phyloP scores from a whole-genome alignment of 75 land plant species.

The Cupressus sempervirens region DNA sequence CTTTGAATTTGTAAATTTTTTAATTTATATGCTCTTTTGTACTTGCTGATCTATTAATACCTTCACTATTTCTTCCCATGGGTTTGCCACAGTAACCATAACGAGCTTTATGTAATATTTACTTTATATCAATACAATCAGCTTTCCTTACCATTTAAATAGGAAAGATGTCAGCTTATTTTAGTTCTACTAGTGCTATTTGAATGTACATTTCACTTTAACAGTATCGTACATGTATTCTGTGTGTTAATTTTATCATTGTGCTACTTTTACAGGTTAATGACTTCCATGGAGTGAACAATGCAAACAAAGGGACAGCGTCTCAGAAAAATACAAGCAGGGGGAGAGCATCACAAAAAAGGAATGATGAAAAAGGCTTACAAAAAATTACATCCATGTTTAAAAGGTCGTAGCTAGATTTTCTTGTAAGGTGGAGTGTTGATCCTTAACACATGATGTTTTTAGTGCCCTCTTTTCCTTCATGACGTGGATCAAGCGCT shows the following conservation, averaged over 20 bases:
- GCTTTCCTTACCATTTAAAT: too few species aligned
- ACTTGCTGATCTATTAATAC: too few species aligned
- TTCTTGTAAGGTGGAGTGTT: background rate
- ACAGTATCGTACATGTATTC: background rate
- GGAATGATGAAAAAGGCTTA: constrained; percentile 1
- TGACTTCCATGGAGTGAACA: background rate
- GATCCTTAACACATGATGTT: background rate
- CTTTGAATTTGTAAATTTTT: too few species aligned
- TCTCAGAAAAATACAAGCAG: constrained; percentile 8
- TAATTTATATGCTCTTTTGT: too few species aligned
- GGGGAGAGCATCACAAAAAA: constrained; percentile 7
- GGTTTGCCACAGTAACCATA: too few species aligned
- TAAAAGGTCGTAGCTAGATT: background rate
- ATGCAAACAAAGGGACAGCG: constrained; percentile 1
- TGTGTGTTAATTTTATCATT: background rate
- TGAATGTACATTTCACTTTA: background rate
- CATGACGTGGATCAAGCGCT: background rate
- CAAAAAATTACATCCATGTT: constrained; percentile 16
- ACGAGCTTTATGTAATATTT: too few species aligned
- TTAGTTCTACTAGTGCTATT: background rate
- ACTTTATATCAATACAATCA: too few species aligned
- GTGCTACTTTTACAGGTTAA: constrained; percentile 3
- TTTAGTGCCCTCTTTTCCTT: background rate
- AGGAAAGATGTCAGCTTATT: background rate
- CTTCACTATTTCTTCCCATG: too few species aligned